Conservation (phyloP, 805 yeast species). For the Kodamaea restingae region DNA sequence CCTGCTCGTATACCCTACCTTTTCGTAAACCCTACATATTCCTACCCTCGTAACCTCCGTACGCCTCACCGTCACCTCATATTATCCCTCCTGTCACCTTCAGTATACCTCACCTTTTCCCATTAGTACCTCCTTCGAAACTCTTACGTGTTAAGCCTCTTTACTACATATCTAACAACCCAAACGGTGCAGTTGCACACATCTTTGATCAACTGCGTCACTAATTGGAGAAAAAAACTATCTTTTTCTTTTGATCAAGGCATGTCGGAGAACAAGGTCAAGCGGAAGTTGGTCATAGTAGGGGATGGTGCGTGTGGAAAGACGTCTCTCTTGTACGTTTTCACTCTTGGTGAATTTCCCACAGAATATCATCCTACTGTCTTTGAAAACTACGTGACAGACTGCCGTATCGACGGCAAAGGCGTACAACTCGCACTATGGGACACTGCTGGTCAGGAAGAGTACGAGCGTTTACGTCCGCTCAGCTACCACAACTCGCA, state of each 20-base stretch:
- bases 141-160: too few relatives aligned
- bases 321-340: conserved; percentile 84
- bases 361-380: conserved; percentile 92
- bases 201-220: too few relatives aligned
- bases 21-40: too few relatives aligned
- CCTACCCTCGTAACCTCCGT: too few relatives aligned
- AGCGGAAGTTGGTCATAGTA: conserved; percentile 77
- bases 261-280: conserved; percentile 14
- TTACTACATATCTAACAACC: too few relatives aligned
- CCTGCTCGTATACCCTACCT: too few relatives aligned
- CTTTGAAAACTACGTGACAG: conserved; percentile 90
- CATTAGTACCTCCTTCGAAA: too few relatives aligned
- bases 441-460: conserved; percentile 98
- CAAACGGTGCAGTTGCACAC: too few relatives aligned
- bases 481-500: conserved; percentile 85
- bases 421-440: conserved; percentile 84
- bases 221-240: not conserved
- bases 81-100: too few relatives aligned
- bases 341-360: conserved; percentile 90
- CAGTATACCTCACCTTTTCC: too few relatives aligned
- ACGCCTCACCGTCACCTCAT: too few relatives aligned
- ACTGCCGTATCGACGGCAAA: conserved; percentile 90
- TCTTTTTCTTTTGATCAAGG: not conserved
- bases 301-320: conserved; percentile 97
- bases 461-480: conserved; percentile 85